Percentiles rank a stretch among this genome's conserved stretches.
Conservation (phyloP, 495 filamentous ascomycete species). For the Neurospora sp. region DNA sequence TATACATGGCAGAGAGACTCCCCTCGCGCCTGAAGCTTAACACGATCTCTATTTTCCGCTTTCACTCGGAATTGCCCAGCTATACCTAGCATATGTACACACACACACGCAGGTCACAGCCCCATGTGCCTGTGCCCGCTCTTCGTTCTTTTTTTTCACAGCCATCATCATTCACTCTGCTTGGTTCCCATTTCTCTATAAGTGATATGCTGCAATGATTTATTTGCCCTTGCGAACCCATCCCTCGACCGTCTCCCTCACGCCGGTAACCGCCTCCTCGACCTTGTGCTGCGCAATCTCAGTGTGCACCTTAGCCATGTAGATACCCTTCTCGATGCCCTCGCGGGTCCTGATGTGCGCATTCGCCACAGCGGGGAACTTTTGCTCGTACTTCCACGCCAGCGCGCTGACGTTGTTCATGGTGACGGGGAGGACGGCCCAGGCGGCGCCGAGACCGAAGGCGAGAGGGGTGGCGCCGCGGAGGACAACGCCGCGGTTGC, state of each 20-base stretch:
- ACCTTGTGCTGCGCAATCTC: slow-evolving; percentile 59
- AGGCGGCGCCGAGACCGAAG: slow-evolving; percentile 63
- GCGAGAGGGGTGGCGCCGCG: slow-evolving; percentile 59
- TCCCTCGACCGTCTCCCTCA: slow-evolving; percentile 65
- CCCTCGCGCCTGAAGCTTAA: neutral
- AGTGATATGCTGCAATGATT: neutral
- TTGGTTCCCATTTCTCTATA: neutral
- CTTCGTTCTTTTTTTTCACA: neutral
- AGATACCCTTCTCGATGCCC: slow-evolving; percentile 55
- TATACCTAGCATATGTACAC: neutral
- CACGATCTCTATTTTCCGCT: neutral
- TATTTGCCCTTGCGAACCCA: slow-evolving; percentile 85
- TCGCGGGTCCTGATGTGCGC: slow-evolving; percentile 59
- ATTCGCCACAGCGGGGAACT: slow-evolving; percentile 66
- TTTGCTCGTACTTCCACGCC: slow-evolving; percentile 82
- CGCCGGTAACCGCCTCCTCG: slow-evolving; percentile 63
- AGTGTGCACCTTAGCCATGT: slow-evolving; percentile 60
- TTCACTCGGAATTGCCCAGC: neutral
- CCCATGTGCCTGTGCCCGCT: neutral
- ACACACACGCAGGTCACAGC: neutral
- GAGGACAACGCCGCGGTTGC: slow-evolving; percentile 75
- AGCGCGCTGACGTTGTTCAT: slow-evolving; percentile 78
- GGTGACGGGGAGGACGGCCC: slow-evolving; percentile 63
- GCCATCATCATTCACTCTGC: neutral
- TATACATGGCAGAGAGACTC: neutral